These are phyloP conservation scores for Lipomyces lipofer DNA, from an alignment of 805 yeast genomes.

Conservation along the genomic window DNA sequence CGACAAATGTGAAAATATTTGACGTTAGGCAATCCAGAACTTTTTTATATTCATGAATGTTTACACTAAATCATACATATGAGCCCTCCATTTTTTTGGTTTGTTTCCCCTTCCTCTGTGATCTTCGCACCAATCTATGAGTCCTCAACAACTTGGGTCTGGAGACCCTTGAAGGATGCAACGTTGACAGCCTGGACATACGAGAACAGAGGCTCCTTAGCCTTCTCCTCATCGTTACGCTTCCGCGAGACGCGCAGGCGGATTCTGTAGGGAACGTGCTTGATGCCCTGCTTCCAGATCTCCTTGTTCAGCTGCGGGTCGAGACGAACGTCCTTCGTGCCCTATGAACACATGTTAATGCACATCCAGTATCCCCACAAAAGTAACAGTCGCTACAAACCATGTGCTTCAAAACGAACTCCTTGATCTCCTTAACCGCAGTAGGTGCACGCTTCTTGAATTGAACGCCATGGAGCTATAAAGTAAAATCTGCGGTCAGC, in stretches of 20 bases:
- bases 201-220: slow-evolving; percentile 95
- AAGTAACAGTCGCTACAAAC: slow-evolving; percentile 16
- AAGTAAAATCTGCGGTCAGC: not conserved
- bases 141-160: slow-evolving; percentile 92
- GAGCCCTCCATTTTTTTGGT: too few relatives aligned
- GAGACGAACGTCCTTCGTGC: slow-evolving; percentile 97
- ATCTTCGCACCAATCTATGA: too few relatives aligned
- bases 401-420: slow-evolving; percentile 98
- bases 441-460: slow-evolving; percentile 99
- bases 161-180: slow-evolving; percentile 94
- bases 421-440: slow-evolving; percentile 99
- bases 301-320: slow-evolving; percentile 98
- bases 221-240: slow-evolving; percentile 99
- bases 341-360: slow-evolving; percentile 40
- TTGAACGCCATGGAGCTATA: slow-evolving; percentile 91
- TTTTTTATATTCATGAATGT: too few relatives aligned
- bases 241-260: slow-evolving; percentile 98
- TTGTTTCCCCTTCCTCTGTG: too few relatives aligned
- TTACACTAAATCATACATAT: too few relatives aligned
- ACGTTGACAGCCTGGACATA: slow-evolving; percentile 97
- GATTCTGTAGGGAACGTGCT: slow-evolving; percentile 97
- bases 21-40: too few relatives aligned
- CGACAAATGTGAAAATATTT: too few relatives aligned
- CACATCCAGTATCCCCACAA: not conserved
- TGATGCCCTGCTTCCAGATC: slow-evolving; percentile 99